A percentile compares a stretch with the other conserved stretches of the same genome.
Conservation (phyloP, 805 yeast species). For the Candida tallmaniae region DNA sequence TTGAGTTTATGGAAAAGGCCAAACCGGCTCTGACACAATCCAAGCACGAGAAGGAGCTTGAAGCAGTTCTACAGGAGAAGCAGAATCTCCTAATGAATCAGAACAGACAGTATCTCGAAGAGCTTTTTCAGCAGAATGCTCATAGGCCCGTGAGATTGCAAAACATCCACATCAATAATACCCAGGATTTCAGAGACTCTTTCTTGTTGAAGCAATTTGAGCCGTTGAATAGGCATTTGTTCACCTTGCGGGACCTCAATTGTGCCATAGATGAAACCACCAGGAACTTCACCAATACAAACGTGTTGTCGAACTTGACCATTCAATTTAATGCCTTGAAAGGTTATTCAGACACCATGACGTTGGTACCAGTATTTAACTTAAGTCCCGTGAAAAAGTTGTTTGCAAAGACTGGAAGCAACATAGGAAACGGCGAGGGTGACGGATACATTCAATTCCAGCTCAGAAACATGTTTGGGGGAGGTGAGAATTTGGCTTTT, state of each 20-base stretch:
- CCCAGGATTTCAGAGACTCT: conserved; percentile 40
- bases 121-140: conserved; percentile 27
- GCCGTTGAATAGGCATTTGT: conserved; percentile 35
- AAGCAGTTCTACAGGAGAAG: conserved; percentile 21
- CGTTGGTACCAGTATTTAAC: conserved; percentile 34
- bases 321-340: conserved; percentile 18
- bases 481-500: conserved; percentile 47
- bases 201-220: conserved; percentile 45
- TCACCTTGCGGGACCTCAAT: conserved; percentile 40
- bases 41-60: conserved; percentile 23
- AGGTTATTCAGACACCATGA: conserved; percentile 15
- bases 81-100: conserved; percentile 30
- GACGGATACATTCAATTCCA: conserved; percentile 83
- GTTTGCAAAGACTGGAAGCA: conserved; percentile 88
- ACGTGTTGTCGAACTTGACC: conserved; percentile 8
- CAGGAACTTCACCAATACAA: conserved; percentile 37
- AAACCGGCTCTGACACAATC: conserved; percentile 12
- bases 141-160: conserved; percentile 40
- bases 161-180: conserved; percentile 46
- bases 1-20: conserved; percentile 20
- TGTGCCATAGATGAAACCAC: conserved; percentile 40
- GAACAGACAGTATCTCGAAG: conserved; percentile 27
- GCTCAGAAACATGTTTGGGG: conserved; percentile 53
- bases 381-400: conserved; percentile 61
- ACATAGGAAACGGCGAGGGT: conserved; percentile 95